Evolutionary conservation across 2,329 filamentous ascomycete species (phyloP).

Genomic region (Alternaria novae-zelandiae): DNA sequence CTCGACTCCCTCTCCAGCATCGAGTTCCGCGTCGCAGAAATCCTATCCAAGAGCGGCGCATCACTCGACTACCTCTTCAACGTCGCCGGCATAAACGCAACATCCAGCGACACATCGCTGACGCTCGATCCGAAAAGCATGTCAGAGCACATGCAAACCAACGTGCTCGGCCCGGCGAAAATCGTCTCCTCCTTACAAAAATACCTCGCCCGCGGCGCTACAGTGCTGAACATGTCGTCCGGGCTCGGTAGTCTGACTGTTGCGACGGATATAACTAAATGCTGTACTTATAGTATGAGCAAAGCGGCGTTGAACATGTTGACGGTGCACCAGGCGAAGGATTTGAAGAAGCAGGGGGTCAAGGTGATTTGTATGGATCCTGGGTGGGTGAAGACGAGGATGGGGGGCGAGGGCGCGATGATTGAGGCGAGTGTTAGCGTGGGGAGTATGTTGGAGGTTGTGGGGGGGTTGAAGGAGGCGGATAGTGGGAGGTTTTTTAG

Average conservation of each 20-base stretch:
- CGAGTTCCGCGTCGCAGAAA: conserved; percentile 42
- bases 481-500: conserved; percentile 49
- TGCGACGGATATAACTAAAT: conserved; percentile 41
- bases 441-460: conserved; percentile 47
- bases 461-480: conserved; percentile 38
- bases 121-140: conserved; percentile 48
- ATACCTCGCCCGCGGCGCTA: conserved; percentile 38
- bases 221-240: conserved; percentile 46
- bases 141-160: conserved; percentile 52
- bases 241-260: conserved; percentile 43
- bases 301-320: conserved; percentile 56
- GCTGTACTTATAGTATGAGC: conserved; percentile 51
- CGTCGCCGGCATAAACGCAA: conserved; percentile 52
- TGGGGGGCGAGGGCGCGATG: conserved; percentile 52
- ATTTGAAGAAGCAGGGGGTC: conserved; percentile 36
- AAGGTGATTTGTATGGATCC: conserved; percentile 53
- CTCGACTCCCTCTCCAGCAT: conserved; percentile 43
- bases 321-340: conserved; percentile 51
- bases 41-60: conserved; percentile 38
- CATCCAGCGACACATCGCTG: conserved; percentile 43
- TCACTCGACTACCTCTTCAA: conserved; percentile 54
- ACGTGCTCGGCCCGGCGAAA: conserved; percentile 58
- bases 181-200: conserved; percentile 49
- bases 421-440: conserved; percentile 49
- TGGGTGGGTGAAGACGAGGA: conserved; percentile 54